These are phyloP conservation scores for Xylariaceae sp. DNA, from an alignment of 2,329 filamentous ascomycete genomes.

Conservation along the genomic window DNA sequence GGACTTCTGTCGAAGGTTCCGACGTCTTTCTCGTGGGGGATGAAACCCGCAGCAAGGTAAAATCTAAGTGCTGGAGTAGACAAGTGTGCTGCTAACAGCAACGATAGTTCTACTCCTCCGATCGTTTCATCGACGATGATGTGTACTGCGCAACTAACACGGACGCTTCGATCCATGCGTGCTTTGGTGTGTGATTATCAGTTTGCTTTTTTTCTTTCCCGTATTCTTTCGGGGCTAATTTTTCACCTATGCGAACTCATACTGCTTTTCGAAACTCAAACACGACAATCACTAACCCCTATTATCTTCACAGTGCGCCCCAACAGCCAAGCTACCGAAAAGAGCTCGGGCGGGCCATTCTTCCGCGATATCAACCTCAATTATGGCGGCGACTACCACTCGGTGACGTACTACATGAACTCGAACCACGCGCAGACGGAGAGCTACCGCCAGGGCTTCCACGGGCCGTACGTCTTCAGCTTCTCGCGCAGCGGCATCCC, in stretches of 20 bases:
- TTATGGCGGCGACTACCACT: slow-evolving; percentile 52
- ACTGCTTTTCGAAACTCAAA: not conserved
- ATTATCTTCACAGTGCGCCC: slow-evolving; percentile 23
- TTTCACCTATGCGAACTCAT: too few species aligned
- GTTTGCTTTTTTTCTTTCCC: not conserved
- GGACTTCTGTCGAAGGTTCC: slow-evolving; percentile 51
- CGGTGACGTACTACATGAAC: slow-evolving; percentile 64
- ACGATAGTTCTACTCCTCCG: slow-evolving; percentile 57
- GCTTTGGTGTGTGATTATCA: slow-evolving; percentile 12
- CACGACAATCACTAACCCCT: not conserved
- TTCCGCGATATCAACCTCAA: slow-evolving; percentile 59
- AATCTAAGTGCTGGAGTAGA: not conserved
- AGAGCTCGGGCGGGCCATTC: slow-evolving; percentile 61
- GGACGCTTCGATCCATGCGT: slow-evolving; percentile 35
- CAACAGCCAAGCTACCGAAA: slow-evolving; percentile 54
- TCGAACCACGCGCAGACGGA: slow-evolving; percentile 60
- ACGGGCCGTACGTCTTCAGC: slow-evolving; percentile 60
- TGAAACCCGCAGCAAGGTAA: slow-evolving; percentile 58
- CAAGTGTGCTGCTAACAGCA: not conserved
- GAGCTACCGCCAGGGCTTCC: slow-evolving; percentile 56
- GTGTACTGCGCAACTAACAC: slow-evolving; percentile 52
- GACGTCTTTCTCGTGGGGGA: slow-evolving; percentile 53
- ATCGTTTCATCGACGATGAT: slow-evolving; percentile 63
- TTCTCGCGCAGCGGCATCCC: slow-evolving; percentile 57
- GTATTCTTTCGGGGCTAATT: too few species aligned